Evolutionary conservation across 73 alveolate genomes (phyloP), one percentile per base, ranked within the genome.

Genomic region (Paramecium octaurelia): DNA sequence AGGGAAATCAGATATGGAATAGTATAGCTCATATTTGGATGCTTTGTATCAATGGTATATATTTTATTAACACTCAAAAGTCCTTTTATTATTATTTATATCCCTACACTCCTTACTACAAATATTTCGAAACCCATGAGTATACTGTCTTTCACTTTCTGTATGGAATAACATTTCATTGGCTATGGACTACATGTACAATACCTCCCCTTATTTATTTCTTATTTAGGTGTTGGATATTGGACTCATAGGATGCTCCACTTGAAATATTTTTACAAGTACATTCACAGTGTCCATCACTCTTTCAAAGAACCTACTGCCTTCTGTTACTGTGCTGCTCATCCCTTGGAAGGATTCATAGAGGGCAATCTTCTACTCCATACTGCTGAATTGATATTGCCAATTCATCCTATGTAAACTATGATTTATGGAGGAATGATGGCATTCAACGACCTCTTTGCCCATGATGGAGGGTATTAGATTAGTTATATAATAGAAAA

Each of bases 251-350:
- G 91, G 21, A 42, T 80, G 44, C 57, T 80, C 12, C 91, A 80
- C 27, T 42, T 80, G 48, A 27, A 42, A 43, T 80, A 31, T 35
- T 46, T 80, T 1, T 80, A 80, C 44, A 44, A 48, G 24, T 44
- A 80, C 29, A 80, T 80, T 44, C 91, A 80, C 12, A 44, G 75
- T 21, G 24, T 42, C 20, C 76, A 80, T 80, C 76, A 80, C 10
- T 44, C 76, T 3, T 42, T 80, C n/a, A 44, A 80, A 10, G 91
- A 80, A 48, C 91, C 91, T 44, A 80, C 75, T 31, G 21, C 64
- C 31, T 80, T 80, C 24, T 20, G 76, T 10, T 80, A 80, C 10
- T 80, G 75, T 80, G 91, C 91, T n/a, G 70, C 91, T 35, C 91
- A 80, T 35, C 76, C 76, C 14, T 46, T 80, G 38, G 75, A 80